phyloP scores from a whole-genome alignment of 2,329 filamentous ascomycete genomes.

The Shiraia bambusicola region DNA sequence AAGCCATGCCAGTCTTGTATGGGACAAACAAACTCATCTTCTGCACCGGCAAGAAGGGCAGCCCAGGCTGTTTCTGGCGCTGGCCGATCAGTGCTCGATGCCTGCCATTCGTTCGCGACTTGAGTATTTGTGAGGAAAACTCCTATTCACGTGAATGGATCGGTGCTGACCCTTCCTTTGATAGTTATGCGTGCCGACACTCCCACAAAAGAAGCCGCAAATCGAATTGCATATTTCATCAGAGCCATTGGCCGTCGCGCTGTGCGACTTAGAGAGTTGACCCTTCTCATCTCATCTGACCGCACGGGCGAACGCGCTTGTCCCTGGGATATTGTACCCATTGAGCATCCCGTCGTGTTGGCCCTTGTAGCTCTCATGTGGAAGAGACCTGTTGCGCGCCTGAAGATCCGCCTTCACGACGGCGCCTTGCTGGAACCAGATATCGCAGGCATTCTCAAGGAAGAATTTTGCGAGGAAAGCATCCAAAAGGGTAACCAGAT shows the following conservation, averaged over 20 bases:
- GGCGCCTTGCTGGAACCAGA: conserved; percentile 10
- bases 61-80: conserved; percentile 14
- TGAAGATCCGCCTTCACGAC: conserved; percentile 20
- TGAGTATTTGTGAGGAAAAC: conserved; percentile 13
- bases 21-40: conserved; percentile 18
- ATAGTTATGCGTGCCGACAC: conserved; percentile 11
- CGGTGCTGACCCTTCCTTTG: not conserved
- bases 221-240: conserved; percentile 16
- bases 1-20: conserved; percentile 19
- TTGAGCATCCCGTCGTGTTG: conserved; percentile 14
- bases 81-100: conserved; percentile 15
- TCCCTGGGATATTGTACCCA: conserved; percentile 18
- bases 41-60: conserved; percentile 13
- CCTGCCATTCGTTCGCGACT: conserved; percentile 12
- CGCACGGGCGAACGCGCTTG: conserved; percentile 6
- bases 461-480: conserved; percentile 7
- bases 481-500: conserved; percentile 1
- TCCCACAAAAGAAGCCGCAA: conserved; percentile 8
- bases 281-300: conserved; percentile 15
- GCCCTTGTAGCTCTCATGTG: conserved; percentile 10
- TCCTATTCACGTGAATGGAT: not conserved
- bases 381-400: conserved; percentile 3
- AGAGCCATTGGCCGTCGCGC: conserved; percentile 8
- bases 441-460: conserved; percentile 6
- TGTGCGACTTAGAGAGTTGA: conserved; percentile 10